A percentile compares a stretch with the other conserved stretches of the same genome.
phyloP scores from a whole-genome alignment of 208 protist genomes.

The Plasmodiophora brassicae region DNA sequence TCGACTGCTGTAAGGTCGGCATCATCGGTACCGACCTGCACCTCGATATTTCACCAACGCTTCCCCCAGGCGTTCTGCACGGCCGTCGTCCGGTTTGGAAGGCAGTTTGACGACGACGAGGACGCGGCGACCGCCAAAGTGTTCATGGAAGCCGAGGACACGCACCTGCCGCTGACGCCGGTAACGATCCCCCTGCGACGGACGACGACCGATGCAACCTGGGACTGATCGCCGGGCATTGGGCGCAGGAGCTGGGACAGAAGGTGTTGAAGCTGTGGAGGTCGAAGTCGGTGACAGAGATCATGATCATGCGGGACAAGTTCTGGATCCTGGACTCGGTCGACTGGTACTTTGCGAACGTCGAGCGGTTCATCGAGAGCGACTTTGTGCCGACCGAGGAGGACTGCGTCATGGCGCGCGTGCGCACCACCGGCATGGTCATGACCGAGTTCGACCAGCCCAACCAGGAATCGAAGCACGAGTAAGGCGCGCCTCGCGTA shows the following conservation, averaged over 20 bases:
- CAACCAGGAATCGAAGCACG: neutral
- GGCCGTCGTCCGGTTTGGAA: neutral
- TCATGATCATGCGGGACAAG: constrained; percentile 9
- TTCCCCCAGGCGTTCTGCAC: constrained; percentile 9
- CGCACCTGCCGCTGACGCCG: neutral
- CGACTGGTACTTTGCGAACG: constrained; percentile 35
- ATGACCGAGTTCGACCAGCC: constrained; percentile 28
- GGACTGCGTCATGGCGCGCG: constrained; percentile 22
- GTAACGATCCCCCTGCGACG: no score
- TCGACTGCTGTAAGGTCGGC: constrained; percentile 33
- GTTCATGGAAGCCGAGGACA: neutral
- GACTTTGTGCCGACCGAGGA: constrained; percentile 42
- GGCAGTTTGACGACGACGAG: neutral
- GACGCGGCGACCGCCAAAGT: neutral
- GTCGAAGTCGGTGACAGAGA: neutral
- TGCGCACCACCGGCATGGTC: constrained; percentile 11
- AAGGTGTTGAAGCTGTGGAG: neutral
- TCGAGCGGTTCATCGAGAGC: constrained; percentile 13
- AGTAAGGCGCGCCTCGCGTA: no score
- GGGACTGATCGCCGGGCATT: no score
- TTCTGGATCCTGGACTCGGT: constrained; percentile 34
- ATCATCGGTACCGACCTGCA: no score
- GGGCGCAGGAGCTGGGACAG: neutral
- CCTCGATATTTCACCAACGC: no score
- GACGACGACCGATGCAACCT: no score